These are phyloP conservation scores for Chaetomiaceae sp. DNA, from an alignment of 2,329 filamentous ascomycete genomes.

Conservation along the genomic window DNA sequence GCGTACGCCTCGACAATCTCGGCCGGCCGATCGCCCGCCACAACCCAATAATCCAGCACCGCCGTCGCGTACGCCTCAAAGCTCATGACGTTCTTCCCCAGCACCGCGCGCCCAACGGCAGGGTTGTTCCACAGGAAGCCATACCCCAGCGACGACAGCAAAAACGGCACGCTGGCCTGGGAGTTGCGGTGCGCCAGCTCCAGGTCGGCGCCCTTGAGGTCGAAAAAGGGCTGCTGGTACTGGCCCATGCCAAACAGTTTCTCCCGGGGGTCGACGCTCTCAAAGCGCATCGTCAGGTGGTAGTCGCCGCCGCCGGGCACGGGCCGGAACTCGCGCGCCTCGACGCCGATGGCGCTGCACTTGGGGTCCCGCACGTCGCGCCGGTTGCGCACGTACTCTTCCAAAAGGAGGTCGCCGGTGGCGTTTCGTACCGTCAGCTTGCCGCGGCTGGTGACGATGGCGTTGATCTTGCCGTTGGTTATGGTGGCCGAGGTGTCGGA, in stretches of 20 bases:
- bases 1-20: conserved; percentile 7
- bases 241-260: conserved; percentile 11
- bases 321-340: conserved; percentile 8
- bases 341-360: conserved; percentile 8
- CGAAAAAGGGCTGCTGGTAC: conserved; percentile 11
- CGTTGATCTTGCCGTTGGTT: conserved; percentile 4
- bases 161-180: conserved; percentile 8
- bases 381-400: conserved; percentile 10
- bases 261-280: conserved; percentile 6
- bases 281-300: conserved; percentile 4
- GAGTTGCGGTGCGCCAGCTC: conserved; percentile 12
- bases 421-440: conserved; percentile 2
- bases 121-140: conserved; percentile 12
- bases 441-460: background rate
- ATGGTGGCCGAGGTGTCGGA: background rate
- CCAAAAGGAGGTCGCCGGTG: background rate
- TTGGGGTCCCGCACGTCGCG: conserved; percentile 10
- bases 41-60: conserved; percentile 9
- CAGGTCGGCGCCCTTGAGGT: conserved; percentile 11
- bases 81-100: conserved; percentile 10
- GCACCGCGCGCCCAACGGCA: background rate
- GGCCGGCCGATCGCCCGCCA: background rate
- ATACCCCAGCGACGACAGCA: conserved; percentile 9
- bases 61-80: conserved; percentile 9
- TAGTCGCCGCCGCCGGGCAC: background rate